Conservation (phyloP, 768 basidiomycete genomes). For the Tulasnella sp. region DNA sequence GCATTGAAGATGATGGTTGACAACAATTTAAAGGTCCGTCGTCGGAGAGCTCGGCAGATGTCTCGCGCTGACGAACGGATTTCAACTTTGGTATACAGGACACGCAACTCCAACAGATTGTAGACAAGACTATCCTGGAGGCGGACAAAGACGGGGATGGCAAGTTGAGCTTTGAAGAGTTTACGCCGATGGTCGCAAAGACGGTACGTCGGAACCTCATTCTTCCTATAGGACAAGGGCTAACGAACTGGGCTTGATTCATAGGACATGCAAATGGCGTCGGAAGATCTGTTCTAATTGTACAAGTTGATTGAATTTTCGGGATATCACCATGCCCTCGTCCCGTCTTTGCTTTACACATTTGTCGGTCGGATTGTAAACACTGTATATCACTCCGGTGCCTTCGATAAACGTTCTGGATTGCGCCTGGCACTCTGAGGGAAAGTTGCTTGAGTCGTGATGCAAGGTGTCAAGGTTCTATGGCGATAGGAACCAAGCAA, state of each 20-base stretch:
- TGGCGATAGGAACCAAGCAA: too few species aligned
- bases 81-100: constrained; percentile 52
- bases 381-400: neutral
- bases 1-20: too few species aligned
- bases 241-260: neutral
- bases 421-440: too few species aligned
- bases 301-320: too few species aligned
- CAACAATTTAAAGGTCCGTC: neutral
- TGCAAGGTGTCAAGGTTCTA: too few species aligned
- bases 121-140: constrained; percentile 99
- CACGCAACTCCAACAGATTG: constrained; percentile 97
- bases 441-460: too few species aligned
- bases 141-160: constrained; percentile 95
- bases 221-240: neutral
- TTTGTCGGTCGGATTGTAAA: neutral
- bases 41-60: neutral
- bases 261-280: constrained; percentile 97
- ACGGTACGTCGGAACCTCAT: constrained; percentile 55
- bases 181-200: constrained; percentile 93
- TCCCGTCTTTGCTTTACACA: neutral
- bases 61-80: too few species aligned
- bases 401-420: neutral
- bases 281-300: constrained; percentile 80
- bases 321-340: neutral
- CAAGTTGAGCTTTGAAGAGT: constrained; percentile 95